These are phyloP conservation scores for Ustilago tritici DNA, from an alignment of 1,284 basidiomycete species.

Conservation along the genomic window DNA sequence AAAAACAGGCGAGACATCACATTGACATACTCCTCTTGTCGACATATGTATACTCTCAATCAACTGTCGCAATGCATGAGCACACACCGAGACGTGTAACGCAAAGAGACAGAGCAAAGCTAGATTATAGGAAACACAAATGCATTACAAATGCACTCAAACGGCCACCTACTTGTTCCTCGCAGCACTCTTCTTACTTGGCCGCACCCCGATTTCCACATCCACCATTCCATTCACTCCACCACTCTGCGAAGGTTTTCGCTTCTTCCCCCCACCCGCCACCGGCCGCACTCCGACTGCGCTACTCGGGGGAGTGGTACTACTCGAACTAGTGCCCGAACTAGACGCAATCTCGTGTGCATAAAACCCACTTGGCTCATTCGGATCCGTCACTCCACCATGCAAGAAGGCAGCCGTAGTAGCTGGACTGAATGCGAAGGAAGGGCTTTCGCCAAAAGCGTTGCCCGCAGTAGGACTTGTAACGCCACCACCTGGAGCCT, in stretches of 20 bases:
- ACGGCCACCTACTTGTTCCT: constrained; percentile 9
- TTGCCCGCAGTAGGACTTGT: constrained; percentile 20
- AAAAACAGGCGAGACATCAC: too few relatives aligned
- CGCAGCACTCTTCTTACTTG: constrained; percentile 25
- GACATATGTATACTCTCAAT: too few relatives aligned
- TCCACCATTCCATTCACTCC: constrained; percentile 11
- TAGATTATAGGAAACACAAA: background rate
- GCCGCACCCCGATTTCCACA: constrained; percentile 24
- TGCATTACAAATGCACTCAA: constrained; percentile 27
- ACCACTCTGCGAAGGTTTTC: constrained; percentile 26
- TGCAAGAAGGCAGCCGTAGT: constrained; percentile 50
- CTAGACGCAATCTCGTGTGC: constrained; percentile 16
- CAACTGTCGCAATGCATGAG: too few relatives aligned
- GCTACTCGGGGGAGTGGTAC: background rate
- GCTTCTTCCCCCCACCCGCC: constrained; percentile 29
- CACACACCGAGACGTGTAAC: too few relatives aligned
- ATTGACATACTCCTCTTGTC: too few relatives aligned
- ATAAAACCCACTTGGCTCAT: constrained; percentile 14
- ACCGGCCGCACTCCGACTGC: background rate
- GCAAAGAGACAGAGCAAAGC: constrained; percentile 4
- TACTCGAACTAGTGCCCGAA: constrained; percentile 13
- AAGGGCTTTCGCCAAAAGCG: constrained; percentile 28
- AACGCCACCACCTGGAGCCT: constrained; percentile 48
- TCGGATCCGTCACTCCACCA: constrained; percentile 17
- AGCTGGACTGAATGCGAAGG: constrained; percentile 44